These are phyloP conservation scores for Mangifera indica DNA, from an alignment of 345 rosid genomes.

Conservation along the genomic window DNA sequence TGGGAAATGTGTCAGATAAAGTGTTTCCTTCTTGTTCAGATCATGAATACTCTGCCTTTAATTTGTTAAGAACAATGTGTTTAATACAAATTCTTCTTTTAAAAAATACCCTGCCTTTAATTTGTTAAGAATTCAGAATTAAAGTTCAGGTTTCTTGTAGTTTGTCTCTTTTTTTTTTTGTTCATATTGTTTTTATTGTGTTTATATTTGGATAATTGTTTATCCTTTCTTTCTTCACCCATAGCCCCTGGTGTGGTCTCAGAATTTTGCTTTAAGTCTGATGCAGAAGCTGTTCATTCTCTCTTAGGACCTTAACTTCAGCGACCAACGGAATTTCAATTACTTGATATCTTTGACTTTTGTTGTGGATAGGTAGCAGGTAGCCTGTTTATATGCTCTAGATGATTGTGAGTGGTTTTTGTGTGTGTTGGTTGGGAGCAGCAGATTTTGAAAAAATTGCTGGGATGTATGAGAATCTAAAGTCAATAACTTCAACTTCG, in stretches of 20 bases:
- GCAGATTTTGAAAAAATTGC: not conserved
- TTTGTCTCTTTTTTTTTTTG: not conserved
- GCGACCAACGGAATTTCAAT: not conserved
- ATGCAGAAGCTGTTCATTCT: not conserved
- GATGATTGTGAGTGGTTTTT: not conserved
- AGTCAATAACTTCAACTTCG: not conserved
- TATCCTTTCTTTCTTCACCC: not conserved
- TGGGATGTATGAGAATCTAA: not conserved
- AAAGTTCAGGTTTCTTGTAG: not conserved
- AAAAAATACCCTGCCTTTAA: no score
- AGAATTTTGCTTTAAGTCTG: not conserved
- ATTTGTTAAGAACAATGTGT: no score
- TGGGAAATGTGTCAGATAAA: not conserved
- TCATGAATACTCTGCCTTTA: no score
- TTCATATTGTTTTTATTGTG: not conserved
- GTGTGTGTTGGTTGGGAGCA: not conserved
- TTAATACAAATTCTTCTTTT: no score
- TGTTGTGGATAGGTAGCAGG: not conserved
- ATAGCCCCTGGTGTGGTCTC: not conserved
- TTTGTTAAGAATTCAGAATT: not conserved
- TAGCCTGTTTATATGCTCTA: not conserved
- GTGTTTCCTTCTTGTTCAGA: not conserved
- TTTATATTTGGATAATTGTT: not conserved
- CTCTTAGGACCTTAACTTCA: not conserved
- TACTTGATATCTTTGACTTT: not conserved